Conservation (phyloP, 2,329 filamentous ascomycete species). For the Decorospora gaudefroyi region DNA sequence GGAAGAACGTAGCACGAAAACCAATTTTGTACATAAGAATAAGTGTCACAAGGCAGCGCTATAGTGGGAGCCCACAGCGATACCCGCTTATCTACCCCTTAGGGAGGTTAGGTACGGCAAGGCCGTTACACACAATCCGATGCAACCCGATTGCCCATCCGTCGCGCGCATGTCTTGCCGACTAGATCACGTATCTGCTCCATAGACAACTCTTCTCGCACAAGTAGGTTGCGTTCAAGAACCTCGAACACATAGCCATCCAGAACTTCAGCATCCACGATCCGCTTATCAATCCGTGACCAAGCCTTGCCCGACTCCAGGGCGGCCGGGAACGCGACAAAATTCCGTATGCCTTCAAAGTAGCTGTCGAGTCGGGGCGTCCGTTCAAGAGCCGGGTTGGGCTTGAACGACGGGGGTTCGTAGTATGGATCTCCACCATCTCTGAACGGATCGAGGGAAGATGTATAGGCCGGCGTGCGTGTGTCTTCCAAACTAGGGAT, state of each 20-base stretch:
- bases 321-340: neutral
- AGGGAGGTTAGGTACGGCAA: too few relatives aligned
- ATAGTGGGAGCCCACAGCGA: too few relatives aligned
- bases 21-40: too few relatives aligned
- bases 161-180: neutral
- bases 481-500: neutral
- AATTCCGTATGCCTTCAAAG: neutral
- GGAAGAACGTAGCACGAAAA: too few relatives aligned
- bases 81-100: too few relatives aligned
- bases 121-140: too few relatives aligned
- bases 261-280: neutral
- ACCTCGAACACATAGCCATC: neutral
- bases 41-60: too few relatives aligned
- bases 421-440: neutral
- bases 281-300: neutral
- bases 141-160: neutral
- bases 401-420: neutral
- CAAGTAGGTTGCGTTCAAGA: neutral
- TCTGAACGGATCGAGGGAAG: neutral
- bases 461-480: neutral
- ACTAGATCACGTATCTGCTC: neutral
- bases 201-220: neutral
- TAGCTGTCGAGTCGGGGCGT: neutral
- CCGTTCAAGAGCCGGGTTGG: neutral
- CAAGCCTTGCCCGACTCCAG: neutral